phyloP scores from a whole-genome alignment of 2,329 filamentous ascomycete genomes.

The Orbilia ellipsospora region DNA sequence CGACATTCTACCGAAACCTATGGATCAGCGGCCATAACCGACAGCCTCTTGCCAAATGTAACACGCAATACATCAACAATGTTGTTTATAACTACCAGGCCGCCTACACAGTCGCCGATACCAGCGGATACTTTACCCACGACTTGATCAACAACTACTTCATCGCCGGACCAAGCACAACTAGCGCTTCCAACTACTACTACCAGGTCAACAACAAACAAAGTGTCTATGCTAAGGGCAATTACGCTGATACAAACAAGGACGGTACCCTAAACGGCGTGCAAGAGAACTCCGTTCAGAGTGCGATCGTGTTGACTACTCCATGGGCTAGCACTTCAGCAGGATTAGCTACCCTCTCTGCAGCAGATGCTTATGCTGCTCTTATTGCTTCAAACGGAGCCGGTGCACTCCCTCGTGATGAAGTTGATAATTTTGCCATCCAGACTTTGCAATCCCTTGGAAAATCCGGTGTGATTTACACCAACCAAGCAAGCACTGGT shows the following conservation, averaged over 20 bases:
- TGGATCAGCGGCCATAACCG: neutral
- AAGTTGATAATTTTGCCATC: conserved; percentile 3
- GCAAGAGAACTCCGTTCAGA: conserved; percentile 1
- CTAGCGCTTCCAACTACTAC: neutral
- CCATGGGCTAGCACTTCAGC: conserved; percentile 1
- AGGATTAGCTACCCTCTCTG: neutral
- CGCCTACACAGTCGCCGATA: neutral
- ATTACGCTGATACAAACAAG: conserved; percentile 1
- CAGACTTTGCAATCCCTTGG: neutral
- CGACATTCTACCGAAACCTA: conserved; percentile 2
- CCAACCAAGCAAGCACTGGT: neutral
- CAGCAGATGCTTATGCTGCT: neutral
- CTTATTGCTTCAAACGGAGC: conserved; percentile 1
- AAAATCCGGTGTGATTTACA: neutral
- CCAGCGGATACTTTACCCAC: neutral
- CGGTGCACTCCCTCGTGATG: conserved; percentile 1
- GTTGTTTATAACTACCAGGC: conserved; percentile 3
- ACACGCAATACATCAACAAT: conserved; percentile 1
- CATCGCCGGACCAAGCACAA: neutral
- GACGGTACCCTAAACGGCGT: neutral
- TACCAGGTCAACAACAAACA: neutral
- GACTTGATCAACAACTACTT: conserved; percentile 3
- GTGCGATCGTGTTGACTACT: neutral
- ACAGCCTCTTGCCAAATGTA: conserved; percentile 1
- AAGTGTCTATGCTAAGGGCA: neutral